A percentile compares a stretch with the other conserved stretches of the same genome.
Evolutionary conservation across 495 filamentous ascomycete species (phyloP).

Genomic region (Parmelia sp.): DNA sequence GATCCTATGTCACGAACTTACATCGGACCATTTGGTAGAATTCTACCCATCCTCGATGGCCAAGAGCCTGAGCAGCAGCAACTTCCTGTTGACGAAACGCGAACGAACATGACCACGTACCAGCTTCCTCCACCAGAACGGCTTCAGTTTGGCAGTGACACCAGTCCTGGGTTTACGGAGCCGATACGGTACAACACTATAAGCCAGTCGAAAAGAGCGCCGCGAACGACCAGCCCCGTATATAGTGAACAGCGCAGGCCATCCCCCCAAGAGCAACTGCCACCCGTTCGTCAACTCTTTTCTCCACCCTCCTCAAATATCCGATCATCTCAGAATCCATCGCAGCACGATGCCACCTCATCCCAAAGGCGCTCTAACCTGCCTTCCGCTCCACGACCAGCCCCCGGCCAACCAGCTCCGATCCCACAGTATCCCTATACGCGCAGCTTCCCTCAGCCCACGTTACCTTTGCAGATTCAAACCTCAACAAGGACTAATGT

Average conservation of each 20-base stretch:
- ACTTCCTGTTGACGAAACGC: constrained; percentile 35
- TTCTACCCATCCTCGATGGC: constrained; percentile 37
- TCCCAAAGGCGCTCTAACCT: constrained; percentile 5
- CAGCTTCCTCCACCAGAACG: constrained; percentile 47
- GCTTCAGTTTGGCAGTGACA: constrained; percentile 42
- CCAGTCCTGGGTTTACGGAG: constrained; percentile 33
- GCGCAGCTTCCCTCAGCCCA: background rate
- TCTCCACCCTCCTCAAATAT: constrained; percentile 34
- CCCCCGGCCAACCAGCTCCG: background rate
- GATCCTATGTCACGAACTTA: constrained; percentile 42
- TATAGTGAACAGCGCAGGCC: constrained; percentile 24
- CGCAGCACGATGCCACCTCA: constrained; percentile 11
- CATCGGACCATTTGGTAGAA: constrained; percentile 46
- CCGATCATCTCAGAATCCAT: constrained; percentile 19
- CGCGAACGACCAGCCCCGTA: constrained; percentile 20
- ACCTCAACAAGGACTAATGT: background rate
- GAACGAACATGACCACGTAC: constrained; percentile 38
- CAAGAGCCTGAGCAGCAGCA: constrained; percentile 31
- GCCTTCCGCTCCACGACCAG: constrained; percentile 1
- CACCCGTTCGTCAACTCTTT: constrained; percentile 44
- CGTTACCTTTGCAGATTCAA: constrained; percentile 1
- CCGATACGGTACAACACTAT: constrained; percentile 30
- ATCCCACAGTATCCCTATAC: constrained; percentile 2
- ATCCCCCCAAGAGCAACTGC: constrained; percentile 35
- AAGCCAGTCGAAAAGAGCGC: constrained; percentile 16